Base-by-base conservation (phyloP, 2,329 filamentous ascomycete species). In the Aspergillus piperis region DNA sequence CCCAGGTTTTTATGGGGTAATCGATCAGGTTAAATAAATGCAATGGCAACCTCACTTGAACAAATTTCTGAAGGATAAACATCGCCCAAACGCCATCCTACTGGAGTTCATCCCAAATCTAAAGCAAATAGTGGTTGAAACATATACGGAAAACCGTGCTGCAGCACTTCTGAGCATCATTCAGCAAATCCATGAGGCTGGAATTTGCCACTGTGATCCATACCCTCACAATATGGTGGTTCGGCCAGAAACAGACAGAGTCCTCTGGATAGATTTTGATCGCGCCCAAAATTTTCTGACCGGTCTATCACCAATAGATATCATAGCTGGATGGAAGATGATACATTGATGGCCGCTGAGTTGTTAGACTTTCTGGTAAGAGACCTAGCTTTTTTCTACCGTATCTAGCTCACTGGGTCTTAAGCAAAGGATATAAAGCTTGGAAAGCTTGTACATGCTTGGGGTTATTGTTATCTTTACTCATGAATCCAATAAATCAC, bases 191-290 rank as follows among this genome's bases (percentile, higher is more conserved):
- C 63, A 67, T 49, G 15, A 27, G 17, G 62, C 55, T 2, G 32
- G 59, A 27, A 39, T 66, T 36, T 57, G 42, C 27, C 64, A 65
- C 58, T 61, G 63, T n/a, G 63, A 66, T 49, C 50, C 61, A 8
- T 60, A 58, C 38, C 63, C 60, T 7, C 54, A 59, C 19, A 64
- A 65, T 52, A 66, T 66, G 58, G 55, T 64, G 53, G 47, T 61
- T 13, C 51, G 38, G 23, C 25, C 54, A 49, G 39, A 48, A 10
- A 21, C 54, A 38, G 54, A 61, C 5, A 60, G 61, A 42, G 63
- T 61, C 5, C 51, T 62, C 21, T 65, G 61, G 61, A 57, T 66
- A 53, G 64, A 66, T 52, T 66, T 66, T 54, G 59, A 65, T 52
- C 44, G 30, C 47, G 63, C 64, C 15, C 64, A 64, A 64, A 38